Conservation (phyloP, 257 asterid genomes). For the Solanum arcanum region DNA sequence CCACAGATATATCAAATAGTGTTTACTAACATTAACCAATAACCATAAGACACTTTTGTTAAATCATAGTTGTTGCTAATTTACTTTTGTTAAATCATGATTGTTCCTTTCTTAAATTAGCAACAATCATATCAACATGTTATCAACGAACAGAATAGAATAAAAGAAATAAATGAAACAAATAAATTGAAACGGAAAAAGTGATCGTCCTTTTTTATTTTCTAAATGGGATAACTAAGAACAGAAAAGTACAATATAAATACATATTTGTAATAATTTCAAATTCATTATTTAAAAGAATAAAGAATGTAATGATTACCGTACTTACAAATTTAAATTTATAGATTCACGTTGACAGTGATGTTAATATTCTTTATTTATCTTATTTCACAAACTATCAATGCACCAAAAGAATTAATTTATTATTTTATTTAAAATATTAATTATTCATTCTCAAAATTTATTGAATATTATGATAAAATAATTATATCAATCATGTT, state of each 20-base stretch:
- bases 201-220: neutral
- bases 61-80: too few species aligned
- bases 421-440: too few species aligned
- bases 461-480: too few species aligned
- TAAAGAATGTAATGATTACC: neutral
- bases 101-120: neutral
- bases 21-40: neutral
- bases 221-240: neutral
- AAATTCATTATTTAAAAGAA: neutral
- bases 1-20: neutral
- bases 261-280: neutral
- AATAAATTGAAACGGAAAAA: too few species aligned
- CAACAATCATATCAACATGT: neutral
- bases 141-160: too few species aligned
- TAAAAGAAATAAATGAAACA: too few species aligned
- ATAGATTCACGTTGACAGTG: neutral
- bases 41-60: neutral
- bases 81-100: neutral
- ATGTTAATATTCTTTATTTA: neutral
- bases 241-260: neutral
- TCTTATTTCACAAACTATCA: slow-evolving; percentile 8
- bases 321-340: neutral
- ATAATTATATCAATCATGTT: too few species aligned
- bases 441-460: neutral
- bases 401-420: neutral